Base-by-base conservation (phyloP, 2,329 filamentous ascomycete genomes). In the Lecanoromycetidae sp. region DNA sequence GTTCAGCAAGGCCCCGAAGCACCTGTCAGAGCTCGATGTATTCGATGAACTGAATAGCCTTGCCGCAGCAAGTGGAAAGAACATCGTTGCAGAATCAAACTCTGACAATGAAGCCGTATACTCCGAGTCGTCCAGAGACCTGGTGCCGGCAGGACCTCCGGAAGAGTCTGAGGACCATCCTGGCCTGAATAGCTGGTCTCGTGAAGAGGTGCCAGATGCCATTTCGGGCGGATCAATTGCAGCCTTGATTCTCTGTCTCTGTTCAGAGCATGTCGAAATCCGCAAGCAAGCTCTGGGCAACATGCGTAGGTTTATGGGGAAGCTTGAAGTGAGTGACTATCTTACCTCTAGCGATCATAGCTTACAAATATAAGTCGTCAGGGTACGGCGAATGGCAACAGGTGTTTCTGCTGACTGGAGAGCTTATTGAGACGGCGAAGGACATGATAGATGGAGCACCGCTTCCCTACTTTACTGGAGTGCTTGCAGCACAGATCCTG, bases 401-500 rank as follows among this genome's bases (percentile, higher is more conserved):
- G 51, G 67, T 88, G 4, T 88, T 84, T 69, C 71, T 94, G 8
- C 73, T 95, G 3, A 71, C 91, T 2, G 84, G 79, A 48, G 88
- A 94, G 63, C 63, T 93, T 5, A 72, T 80, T 12, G 87, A 95
- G 62, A 91, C 88, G 0, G 75, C 77, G 10, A 73, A 71, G 46
- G 60, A 67, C 6, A 60, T 68, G 29, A 72, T 82, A 38, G 67
- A 76, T 35, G 64, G 68, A 6, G 66, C 66, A 3, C 74, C 82
- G 1, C 68, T 93, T 3, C 82, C 87, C 0, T 86, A 81, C 51
- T 72, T 86, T 10, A 78, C 86, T 5, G 75, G 80, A n/a, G 76
- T 82, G 9, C 91, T 94, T 57, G 81, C 86, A 6, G 72, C 75
- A 38, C 77, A 79, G 54, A 78, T 80, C 1, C 70, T 94, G 6